Percentiles rank a stretch among this genome's conserved stretches.
phyloP scores from a whole-genome alignment of 768 basidiomycete species.

The Ramaria rubella region DNA sequence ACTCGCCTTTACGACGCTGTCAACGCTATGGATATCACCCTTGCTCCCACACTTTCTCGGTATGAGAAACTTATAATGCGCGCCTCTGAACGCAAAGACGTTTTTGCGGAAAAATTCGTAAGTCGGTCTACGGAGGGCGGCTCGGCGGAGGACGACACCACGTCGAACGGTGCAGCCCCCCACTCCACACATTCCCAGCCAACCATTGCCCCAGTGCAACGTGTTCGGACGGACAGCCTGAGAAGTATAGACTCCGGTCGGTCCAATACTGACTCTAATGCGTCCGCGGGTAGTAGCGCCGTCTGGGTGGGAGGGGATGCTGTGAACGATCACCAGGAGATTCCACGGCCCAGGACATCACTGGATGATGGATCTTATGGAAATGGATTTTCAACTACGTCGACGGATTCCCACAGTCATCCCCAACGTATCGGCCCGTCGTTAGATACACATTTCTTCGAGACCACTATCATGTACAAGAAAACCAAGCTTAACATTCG shows the following conservation, averaged over 20 bases:
- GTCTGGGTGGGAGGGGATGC: constrained; percentile 82
- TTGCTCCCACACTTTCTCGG: constrained; percentile 69
- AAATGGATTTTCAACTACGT: constrained; percentile 1
- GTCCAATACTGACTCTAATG: constrained; percentile 34
- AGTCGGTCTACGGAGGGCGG: constrained; percentile 15
- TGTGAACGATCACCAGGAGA: constrained; percentile 40
- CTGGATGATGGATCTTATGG: constrained; percentile 4
- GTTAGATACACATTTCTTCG: constrained; percentile 92
- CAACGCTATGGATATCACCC: constrained; percentile 84
- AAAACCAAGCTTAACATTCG: constrained; percentile 83
- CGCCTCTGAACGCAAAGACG: constrained; percentile 82
- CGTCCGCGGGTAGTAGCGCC: constrained; percentile 65
- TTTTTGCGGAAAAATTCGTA: constrained; percentile 81
- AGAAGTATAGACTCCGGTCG: constrained; percentile 13
- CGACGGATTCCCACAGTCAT: constrained; percentile 3
- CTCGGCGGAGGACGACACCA: constrained; percentile 15
- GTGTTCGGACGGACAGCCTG: constrained; percentile 31
- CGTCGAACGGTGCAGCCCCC: constrained; percentile 10
- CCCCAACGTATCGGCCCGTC: constrained; percentile 31
- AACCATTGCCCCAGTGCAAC: constrained; percentile 59
- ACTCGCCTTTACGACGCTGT: constrained; percentile 87
- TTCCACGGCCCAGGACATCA: constrained; percentile 27
- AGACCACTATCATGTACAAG: constrained; percentile 78
- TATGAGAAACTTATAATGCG: constrained; percentile 87
- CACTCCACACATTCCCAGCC: constrained; percentile 57